Evolutionary conservation across 2,329 filamentous ascomycete species (phyloP).

Genomic region (Drechslerella coelobrocha): DNA sequence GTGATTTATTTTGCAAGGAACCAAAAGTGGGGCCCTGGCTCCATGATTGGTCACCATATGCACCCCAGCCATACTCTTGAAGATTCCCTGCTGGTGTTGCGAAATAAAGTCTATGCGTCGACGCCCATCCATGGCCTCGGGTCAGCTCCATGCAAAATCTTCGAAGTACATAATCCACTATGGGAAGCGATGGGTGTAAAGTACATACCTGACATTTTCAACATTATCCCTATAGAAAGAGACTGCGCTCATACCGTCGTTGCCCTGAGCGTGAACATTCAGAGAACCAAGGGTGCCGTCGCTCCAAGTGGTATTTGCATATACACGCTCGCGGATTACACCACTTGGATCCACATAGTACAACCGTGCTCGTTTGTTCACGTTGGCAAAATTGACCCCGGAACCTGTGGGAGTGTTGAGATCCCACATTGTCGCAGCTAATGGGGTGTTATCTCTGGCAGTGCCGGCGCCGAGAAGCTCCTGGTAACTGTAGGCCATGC

Average conservation of each 20-base stretch:
- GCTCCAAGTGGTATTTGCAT: slow-evolving; percentile 12
- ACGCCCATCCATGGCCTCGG: too few species aligned
- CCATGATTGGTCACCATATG: slow-evolving; percentile 17
- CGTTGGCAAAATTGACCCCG: slow-evolving; percentile 13
- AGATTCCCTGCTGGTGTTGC: slow-evolving; percentile 7
- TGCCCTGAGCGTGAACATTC: slow-evolving; percentile 1
- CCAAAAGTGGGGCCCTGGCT: slow-evolving; percentile 1
- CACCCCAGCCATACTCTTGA: slow-evolving; percentile 17
- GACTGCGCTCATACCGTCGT: slow-evolving; percentile 25
- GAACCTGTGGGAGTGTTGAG: slow-evolving; percentile 17
- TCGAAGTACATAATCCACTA: too few species aligned
- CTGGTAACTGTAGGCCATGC: slow-evolving; percentile 11
- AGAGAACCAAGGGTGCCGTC: slow-evolving; percentile 10
- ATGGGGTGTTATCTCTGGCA: slow-evolving; percentile 14
- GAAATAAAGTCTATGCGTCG: slow-evolving; percentile 20
- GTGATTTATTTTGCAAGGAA: slow-evolving; percentile 7
- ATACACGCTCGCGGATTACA: slow-evolving; percentile 23
- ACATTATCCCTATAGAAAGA: slow-evolving; percentile 17
- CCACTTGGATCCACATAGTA: slow-evolving; percentile 20
- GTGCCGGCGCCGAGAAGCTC: slow-evolving; percentile 35
- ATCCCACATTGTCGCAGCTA: slow-evolving; percentile 28
- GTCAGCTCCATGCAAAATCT: too few species aligned
- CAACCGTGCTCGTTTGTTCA: slow-evolving; percentile 15
- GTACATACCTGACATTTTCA: slow-evolving; percentile 34
- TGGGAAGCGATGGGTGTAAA: not conserved